Conservation (phyloP, 2,329 filamentous ascomycete species). For the Cordyceps cateniannulata region DNA sequence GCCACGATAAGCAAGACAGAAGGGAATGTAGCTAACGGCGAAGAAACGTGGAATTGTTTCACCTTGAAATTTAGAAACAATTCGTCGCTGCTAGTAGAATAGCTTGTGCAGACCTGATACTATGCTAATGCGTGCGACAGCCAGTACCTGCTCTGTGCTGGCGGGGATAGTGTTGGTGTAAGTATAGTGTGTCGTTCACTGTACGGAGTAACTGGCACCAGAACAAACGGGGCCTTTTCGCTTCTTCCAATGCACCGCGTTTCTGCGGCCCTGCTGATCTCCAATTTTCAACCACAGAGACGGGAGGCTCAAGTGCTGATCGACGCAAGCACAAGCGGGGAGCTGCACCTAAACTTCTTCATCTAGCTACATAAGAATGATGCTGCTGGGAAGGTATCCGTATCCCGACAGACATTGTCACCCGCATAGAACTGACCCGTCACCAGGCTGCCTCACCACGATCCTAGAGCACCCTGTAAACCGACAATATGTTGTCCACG, state of each 20-base stretch:
- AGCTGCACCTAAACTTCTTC: too few species aligned
- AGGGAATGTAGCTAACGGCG: neutral
- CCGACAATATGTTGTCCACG: too few species aligned
- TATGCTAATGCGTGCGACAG: neutral
- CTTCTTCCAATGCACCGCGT: neutral
- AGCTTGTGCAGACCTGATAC: neutral
- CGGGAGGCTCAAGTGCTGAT: too few species aligned
- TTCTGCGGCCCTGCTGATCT: constrained; percentile 1
- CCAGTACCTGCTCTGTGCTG: neutral
- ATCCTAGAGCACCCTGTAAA: too few species aligned
- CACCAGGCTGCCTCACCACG: too few species aligned
- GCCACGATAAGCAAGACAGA: neutral
- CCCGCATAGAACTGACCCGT: neutral
- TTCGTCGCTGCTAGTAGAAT: neutral
- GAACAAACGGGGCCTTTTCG: neutral
- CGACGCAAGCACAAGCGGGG: too few species aligned
- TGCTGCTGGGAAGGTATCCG: neutral
- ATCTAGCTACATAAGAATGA: too few species aligned
- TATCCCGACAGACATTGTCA: neutral
- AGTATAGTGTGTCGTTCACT: neutral
- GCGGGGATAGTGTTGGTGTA: neutral
- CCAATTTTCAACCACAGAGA: neutral
- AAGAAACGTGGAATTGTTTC: neutral
- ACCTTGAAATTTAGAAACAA: neutral
- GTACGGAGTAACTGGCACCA: neutral